These are phyloP conservation scores for Phytophthora aleatoria DNA, from an alignment of 352 stramenopile genomes.

Conservation along the genomic window DNA sequence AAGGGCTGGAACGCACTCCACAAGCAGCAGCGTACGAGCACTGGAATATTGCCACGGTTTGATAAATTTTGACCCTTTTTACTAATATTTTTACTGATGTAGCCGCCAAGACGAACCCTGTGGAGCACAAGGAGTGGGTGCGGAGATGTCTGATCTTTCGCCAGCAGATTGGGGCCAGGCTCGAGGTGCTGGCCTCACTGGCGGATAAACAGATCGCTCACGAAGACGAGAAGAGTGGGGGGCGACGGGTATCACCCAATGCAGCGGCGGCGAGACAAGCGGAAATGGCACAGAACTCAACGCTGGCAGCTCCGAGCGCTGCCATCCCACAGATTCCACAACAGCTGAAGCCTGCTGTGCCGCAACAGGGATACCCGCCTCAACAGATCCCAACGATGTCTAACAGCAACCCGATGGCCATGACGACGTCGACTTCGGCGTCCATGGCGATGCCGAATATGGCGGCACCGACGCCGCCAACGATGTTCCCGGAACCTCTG, in stretches of 20 bases:
- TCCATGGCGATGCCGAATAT: slow-evolving; percentile 35
- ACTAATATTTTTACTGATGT: slow-evolving; percentile 7
- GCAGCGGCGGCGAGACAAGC: slow-evolving; percentile 14
- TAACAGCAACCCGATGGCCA: slow-evolving; percentile 17
- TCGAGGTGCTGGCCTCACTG: slow-evolving; percentile 79
- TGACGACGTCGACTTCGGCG: slow-evolving; percentile 16
- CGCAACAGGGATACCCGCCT: slow-evolving; percentile 18
- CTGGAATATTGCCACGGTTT: background rate
- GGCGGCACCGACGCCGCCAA: slow-evolving; percentile 23
- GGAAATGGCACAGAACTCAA: slow-evolving; percentile 6
- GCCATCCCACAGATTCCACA: slow-evolving; percentile 10
- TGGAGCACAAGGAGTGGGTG: slow-evolving; percentile 80
- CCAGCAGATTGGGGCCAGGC: slow-evolving; percentile 72
- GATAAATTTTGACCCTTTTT: background rate
- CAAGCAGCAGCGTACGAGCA: slow-evolving; percentile 70
- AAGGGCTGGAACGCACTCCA: slow-evolving; percentile 76
- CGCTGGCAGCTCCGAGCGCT: slow-evolving; percentile 3
- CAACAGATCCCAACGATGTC: slow-evolving; percentile 20
- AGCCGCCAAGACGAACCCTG: slow-evolving; percentile 55
- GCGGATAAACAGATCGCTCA: slow-evolving; percentile 81
- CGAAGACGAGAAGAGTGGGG: slow-evolving; percentile 48
- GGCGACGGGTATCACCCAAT: slow-evolving; percentile 10
- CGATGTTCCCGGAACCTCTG: slow-evolving; percentile 51
- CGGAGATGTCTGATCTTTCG: slow-evolving; percentile 63
- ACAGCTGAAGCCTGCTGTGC: background rate